A percentile compares a stretch with the other conserved stretches of the same genome.
Evolutionary conservation across 495 filamentous ascomycete genomes (phyloP).

Genomic region (Aspergillus nanangensis): DNA sequence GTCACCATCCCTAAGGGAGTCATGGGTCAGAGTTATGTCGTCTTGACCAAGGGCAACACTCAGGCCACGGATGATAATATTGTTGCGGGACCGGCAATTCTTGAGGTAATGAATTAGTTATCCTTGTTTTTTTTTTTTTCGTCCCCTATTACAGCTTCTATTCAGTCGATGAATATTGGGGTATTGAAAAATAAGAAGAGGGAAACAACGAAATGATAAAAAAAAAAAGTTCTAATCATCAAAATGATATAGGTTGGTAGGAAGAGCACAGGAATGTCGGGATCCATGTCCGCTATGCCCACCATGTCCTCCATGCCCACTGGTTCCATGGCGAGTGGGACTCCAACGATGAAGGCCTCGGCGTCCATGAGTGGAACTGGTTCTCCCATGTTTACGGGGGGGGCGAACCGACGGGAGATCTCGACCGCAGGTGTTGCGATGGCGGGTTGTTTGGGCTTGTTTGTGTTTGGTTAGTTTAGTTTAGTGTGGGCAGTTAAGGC

Average conservation of each 20-base stretch:
- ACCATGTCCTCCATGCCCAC: neutral
- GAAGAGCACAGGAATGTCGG: neutral
- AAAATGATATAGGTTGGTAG: neutral
- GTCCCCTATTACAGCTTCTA: neutral
- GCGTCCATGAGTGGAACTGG: too few species aligned
- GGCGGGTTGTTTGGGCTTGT: neutral
- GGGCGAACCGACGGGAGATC: neutral
- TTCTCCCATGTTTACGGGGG: neutral
- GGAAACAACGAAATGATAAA: neutral
- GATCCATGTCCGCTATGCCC: neutral
- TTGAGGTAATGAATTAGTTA: slow-evolving; percentile 25
- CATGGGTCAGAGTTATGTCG: slow-evolving; percentile 33
- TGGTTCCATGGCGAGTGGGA: neutral
- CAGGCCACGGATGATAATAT: slow-evolving; percentile 23
- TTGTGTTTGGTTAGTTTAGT: neutral
- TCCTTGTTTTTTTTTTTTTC: neutral
- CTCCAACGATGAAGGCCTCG: neutral
- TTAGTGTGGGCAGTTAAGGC: too few species aligned
- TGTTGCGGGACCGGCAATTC: slow-evolving; percentile 30
- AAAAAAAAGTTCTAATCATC: neutral
- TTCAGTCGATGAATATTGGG: neutral
- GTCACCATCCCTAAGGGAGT: slow-evolving; percentile 29
- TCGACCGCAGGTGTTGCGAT: neutral
- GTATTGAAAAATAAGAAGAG: neutral
- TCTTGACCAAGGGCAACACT: slow-evolving; percentile 25